phyloP scores from a whole-genome alignment of 768 basidiomycete genomes.

The Lyophyllum semitale region DNA sequence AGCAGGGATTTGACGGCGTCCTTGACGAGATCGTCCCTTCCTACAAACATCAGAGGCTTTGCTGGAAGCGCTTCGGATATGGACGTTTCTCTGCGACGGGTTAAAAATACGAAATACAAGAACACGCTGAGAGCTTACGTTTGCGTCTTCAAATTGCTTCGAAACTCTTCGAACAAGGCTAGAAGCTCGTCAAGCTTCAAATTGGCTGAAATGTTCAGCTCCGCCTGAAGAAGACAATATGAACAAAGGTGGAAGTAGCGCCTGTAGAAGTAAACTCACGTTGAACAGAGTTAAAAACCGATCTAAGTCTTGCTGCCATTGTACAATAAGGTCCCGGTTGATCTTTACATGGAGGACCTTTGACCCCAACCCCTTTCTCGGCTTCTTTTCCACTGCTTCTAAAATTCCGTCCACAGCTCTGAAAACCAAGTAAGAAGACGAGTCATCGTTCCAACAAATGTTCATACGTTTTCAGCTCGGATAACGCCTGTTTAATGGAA shows the following conservation, averaged over 20 bases:
- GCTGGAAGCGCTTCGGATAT: not conserved
- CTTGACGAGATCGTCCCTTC: not conserved
- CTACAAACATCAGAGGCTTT: not conserved
- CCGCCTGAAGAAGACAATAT: not conserved
- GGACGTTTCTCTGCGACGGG: too few species aligned
- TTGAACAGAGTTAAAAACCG: slow-evolving; percentile 5
- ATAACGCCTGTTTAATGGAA: not conserved
- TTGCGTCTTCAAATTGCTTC: not conserved
- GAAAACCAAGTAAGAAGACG: not conserved
- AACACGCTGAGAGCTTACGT: not conserved
- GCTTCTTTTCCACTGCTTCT: slow-evolving; percentile 2
- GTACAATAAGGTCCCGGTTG: slow-evolving; percentile 6
- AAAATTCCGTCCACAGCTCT: slow-evolving; percentile 5
- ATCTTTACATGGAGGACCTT: slow-evolving; percentile 6
- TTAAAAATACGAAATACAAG: too few species aligned
- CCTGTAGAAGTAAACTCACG: not conserved
- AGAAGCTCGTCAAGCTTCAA: not conserved
- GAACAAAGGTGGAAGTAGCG: not conserved
- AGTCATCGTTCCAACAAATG: not conserved
- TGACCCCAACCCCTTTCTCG: not conserved
- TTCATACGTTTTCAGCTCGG: slow-evolving; percentile 6
- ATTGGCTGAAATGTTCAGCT: not conserved
- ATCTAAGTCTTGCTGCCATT: slow-evolving; percentile 10
- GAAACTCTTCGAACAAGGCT: not conserved
- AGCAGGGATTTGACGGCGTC: not conserved